Conservation (phyloP, 2,329 filamentous ascomycete species). For the Neocatenulostroma microsporum region DNA sequence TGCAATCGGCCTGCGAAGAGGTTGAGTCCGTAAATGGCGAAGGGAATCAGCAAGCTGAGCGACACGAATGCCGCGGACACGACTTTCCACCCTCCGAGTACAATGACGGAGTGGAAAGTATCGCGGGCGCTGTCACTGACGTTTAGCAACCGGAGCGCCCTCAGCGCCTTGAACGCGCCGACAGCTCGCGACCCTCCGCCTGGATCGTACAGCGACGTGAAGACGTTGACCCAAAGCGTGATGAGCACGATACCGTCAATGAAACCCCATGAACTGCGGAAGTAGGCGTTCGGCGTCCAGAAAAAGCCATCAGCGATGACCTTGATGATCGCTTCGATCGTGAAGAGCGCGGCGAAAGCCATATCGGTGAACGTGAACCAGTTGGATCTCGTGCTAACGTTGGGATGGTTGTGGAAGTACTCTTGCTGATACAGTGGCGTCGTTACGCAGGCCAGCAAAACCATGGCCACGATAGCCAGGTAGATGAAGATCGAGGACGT, state of each 20-base stretch:
- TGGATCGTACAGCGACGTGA: slow-evolving; percentile 71
- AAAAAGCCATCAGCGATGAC: slow-evolving; percentile 91
- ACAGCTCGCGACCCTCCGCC: slow-evolving; percentile 82
- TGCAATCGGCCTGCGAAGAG: slow-evolving; percentile 79
- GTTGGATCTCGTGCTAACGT: slow-evolving; percentile 51
- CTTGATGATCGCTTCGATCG: slow-evolving; percentile 79
- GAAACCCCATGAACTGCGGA: slow-evolving; percentile 91
- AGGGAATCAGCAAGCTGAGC: slow-evolving; percentile 85
- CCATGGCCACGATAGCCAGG: slow-evolving; percentile 90
- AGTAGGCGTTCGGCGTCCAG: slow-evolving; percentile 95
- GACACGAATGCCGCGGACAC: slow-evolving; percentile 89
- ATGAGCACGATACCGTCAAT: slow-evolving; percentile 88
- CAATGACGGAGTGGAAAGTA: slow-evolving; percentile 93
- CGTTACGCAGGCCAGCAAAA: slow-evolving; percentile 87
- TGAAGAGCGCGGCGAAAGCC: slow-evolving; percentile 81
- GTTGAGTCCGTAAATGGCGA: slow-evolving; percentile 92
- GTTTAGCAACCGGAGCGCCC: slow-evolving; percentile 84
- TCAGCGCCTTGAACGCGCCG: slow-evolving; percentile 92
- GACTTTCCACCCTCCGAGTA: slow-evolving; percentile 90
- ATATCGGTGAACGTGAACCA: slow-evolving; percentile 97
- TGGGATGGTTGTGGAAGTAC: slow-evolving; percentile 51
- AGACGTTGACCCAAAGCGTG: slow-evolving; percentile 91
- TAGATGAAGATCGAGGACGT: slow-evolving; percentile 91
- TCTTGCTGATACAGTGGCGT: slow-evolving; percentile 90
- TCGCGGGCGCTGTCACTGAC: slow-evolving; percentile 92